A percentile compares a stretch with the other conserved stretches of the same genome.
phyloP scores from a whole-genome alignment of 1,284 basidiomycete species.

The Coniferiporia sulphurascens region DNA sequence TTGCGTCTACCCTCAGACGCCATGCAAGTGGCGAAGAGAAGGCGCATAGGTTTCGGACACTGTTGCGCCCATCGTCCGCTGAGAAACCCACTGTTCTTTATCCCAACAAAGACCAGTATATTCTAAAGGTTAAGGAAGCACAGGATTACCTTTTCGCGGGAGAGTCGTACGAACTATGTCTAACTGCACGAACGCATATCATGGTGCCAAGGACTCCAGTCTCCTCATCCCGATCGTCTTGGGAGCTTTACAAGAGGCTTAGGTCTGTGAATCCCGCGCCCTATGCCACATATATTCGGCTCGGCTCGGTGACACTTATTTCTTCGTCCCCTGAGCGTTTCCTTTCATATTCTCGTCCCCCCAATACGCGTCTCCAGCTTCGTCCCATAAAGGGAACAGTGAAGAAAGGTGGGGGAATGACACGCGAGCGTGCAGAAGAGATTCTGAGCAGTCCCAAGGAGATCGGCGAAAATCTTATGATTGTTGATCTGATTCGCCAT shows the following conservation, averaged over 20 bases:
- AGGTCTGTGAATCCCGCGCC: conserved; percentile 86
- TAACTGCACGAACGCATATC: conserved; percentile 75
- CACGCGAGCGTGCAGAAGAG: conserved; percentile 58
- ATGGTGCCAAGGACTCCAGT: conserved; percentile 34
- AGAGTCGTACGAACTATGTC: conserved; percentile 94
- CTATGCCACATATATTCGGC: conserved; percentile 80
- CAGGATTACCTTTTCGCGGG: conserved; percentile 78
- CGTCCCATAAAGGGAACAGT: conserved; percentile 96
- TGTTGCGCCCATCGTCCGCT: conserved; percentile 27
- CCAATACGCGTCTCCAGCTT: conserved; percentile 68
- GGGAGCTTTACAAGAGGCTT: conserved; percentile 70
- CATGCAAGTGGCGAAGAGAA: conserved; percentile 10
- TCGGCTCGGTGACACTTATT: conserved; percentile 57
- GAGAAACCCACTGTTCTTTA: background rate
- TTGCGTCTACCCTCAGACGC: conserved; percentile 26
- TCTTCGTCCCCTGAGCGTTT: conserved; percentile 94
- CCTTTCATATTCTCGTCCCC: conserved; percentile 73
- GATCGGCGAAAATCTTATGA: conserved; percentile 97
- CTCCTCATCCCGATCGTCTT: conserved; percentile 48
- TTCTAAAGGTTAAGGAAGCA: conserved; percentile 66
- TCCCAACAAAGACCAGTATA: conserved; percentile 61
- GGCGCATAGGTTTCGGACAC: conserved; percentile 13
- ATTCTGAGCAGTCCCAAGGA: conserved; percentile 82
- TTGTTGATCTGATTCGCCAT: conserved; percentile 93
- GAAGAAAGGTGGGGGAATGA: conserved; percentile 58